Evolutionary conservation across 2,329 filamentous ascomycete species (phyloP), one percentile per base, ranked within the genome.

Genomic region (Myriosclerotinia scirpicola): DNA sequence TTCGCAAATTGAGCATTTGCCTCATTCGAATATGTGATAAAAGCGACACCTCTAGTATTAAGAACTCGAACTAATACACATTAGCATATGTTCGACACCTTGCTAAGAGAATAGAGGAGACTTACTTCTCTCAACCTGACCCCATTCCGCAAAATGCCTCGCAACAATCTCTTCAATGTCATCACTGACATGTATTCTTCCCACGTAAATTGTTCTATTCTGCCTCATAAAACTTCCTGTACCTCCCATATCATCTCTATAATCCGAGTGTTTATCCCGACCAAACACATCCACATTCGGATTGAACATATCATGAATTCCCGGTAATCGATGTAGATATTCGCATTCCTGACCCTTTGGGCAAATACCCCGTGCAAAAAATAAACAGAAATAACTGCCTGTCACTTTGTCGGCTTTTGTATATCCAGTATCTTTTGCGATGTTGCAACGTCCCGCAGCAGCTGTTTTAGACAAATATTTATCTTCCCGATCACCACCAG

Each of bases 91-190:
- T 52, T 54, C 22, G 53, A 9, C 38, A 30, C 20, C 50, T 17
- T 20, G 38, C 26, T n/a, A 15, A 53, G 20, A 53, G 15, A 54
- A 22, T n/a, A 34, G 26, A n/a, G 44, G 64, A 34, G 48, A 75
- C 78, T 73, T 76, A 80, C 76, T 88, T 54, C 95, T 86, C 77
- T 98, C 94, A 60, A 99, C 82, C 74, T 93, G 90, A 0, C 95
- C 95, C 93, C 93, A 99, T 84, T 99, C 95, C 34, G 92, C 90
- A 76, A 98, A 97, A 79, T 99, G 95, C 17, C 96, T 85, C 40
- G 94, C 89, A 7, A 98, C 94, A 46, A 98, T 87, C 79, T 99
- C 95, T 77, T 99, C 94, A 69, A 98, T 97, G 75, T 98, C 94
- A 77, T 98, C 95, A 15, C 90, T 94, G 46, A 97, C 94, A 77